phyloP scores from a whole-genome alignment of 768 basidiomycete species.

The Pisolithus sp. region DNA sequence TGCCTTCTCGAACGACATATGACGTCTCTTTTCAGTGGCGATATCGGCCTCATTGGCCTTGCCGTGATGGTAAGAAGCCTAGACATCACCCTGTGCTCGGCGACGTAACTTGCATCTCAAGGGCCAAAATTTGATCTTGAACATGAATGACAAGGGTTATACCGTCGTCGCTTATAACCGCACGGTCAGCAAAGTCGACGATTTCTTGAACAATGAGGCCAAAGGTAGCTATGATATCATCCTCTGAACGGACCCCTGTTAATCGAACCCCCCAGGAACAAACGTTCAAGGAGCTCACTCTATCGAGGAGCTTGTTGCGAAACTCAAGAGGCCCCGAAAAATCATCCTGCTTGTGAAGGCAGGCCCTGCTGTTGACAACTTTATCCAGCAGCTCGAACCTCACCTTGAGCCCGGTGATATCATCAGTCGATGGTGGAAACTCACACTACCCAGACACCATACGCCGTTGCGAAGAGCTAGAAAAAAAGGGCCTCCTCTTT shows the following conservation, averaged over 20 bases:
- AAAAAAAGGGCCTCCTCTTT: conserved; percentile 90
- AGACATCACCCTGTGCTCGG: conserved; percentile 10
- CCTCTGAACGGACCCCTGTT: conserved; percentile 5
- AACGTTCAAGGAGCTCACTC: conserved; percentile 94
- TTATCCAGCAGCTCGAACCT: conserved; percentile 85
- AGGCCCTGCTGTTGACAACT: conserved; percentile 90
- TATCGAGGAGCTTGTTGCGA: conserved; percentile 81
- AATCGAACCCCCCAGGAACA: conserved; percentile 56
- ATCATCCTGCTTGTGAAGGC: conserved; percentile 99
- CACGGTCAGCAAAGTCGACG: conserved; percentile 91
- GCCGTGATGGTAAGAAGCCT: conserved; percentile 84
- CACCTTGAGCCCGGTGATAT: conserved; percentile 94
- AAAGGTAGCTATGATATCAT: conserved; percentile 64
- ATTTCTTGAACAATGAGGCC: conserved; percentile 94
- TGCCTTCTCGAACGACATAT: conserved; percentile 12
- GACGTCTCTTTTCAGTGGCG: conserved; percentile 54
- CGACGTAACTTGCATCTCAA: conserved; percentile 23
- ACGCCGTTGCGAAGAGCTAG: conserved; percentile 89
- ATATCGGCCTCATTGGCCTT: conserved; percentile 97
- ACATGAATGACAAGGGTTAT: conserved; percentile 99
- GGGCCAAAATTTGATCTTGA: conserved; percentile 96
- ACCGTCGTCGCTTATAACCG: conserved; percentile 96
- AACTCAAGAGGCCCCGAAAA: conserved; percentile 94
- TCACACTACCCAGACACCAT: conserved; percentile 98
- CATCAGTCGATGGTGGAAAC: conserved; percentile 98